Conservation (phyloP, 176 grass and related monocot species). For the Secale cereale region DNA sequence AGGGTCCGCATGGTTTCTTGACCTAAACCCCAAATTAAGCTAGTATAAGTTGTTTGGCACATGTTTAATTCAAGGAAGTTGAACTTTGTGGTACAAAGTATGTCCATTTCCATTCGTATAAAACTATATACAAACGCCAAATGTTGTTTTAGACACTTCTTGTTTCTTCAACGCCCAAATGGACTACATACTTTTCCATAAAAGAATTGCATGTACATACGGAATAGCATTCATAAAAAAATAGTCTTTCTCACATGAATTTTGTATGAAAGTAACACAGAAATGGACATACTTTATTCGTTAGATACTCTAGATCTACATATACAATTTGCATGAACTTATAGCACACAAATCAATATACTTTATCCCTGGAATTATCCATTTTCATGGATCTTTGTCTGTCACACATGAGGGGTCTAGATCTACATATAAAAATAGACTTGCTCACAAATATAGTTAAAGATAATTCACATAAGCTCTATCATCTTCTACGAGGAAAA, state of each 20-base stretch:
- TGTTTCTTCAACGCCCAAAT: too few relatives aligned
- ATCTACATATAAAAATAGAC: not conserved
- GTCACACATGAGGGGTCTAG: not conserved
- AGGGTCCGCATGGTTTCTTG: not conserved
- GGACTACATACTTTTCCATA: too few relatives aligned
- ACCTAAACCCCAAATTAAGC: not conserved
- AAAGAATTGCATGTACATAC: too few relatives aligned
- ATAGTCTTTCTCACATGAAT: too few relatives aligned
- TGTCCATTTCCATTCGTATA: not conserved
- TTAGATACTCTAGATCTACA: not conserved
- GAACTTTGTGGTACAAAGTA: not conserved
- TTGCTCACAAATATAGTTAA: not conserved
- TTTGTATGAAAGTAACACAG: too few relatives aligned
- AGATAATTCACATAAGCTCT: not conserved
- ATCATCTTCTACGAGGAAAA: not conserved
- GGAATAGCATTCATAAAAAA: too few relatives aligned
- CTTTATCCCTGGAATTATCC: not conserved
- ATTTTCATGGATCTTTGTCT: not conserved
- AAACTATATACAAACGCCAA: not conserved
- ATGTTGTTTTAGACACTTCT: not conserved
- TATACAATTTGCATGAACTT: too few relatives aligned
- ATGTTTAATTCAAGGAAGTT: not conserved
- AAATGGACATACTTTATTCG: too few relatives aligned
- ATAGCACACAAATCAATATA: not conserved
- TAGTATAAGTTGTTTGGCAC: too few relatives aligned